Percentiles rank a stretch among this genome's conserved stretches.
These are phyloP conservation scores for Populus hybrid DNA, from an alignment of 441 rosid species.

Conservation along the genomic window DNA sequence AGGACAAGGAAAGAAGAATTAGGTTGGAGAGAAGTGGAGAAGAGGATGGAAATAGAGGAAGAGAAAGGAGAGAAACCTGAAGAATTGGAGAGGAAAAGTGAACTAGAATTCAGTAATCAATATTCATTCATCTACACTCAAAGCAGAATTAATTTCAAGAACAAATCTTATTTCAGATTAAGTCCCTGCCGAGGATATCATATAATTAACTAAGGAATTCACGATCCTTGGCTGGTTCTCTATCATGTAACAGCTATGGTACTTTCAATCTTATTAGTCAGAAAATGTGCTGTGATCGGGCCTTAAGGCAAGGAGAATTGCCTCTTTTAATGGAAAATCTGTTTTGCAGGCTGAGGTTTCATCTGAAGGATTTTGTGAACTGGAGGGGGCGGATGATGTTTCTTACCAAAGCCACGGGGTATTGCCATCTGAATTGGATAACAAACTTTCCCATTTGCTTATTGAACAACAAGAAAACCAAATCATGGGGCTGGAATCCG, in stretches of 20 bases:
- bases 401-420: slow-evolving; percentile 53
- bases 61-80: no score
- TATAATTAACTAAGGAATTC: background rate
- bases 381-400: slow-evolving; percentile 28
- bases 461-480: slow-evolving; percentile 78
- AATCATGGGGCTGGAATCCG: slow-evolving; percentile 70
- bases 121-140: no score
- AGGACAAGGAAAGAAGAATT: no score
- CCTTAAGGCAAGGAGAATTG: background rate
- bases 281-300: background rate
- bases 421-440: slow-evolving; percentile 62
- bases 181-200: background rate
- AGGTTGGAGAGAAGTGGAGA: no score
- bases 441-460: slow-evolving; percentile 64
- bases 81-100: no score
- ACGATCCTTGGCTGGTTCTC: background rate
- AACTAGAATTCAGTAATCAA: no score
- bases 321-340: slow-evolving; percentile 15
- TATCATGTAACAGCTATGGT: background rate
- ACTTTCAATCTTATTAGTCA: background rate
- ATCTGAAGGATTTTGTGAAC: slow-evolving; percentile 30
- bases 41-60: no score
- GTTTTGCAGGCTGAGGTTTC: slow-evolving; percentile 31
- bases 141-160: background rate
- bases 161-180: background rate